phyloP scores from a whole-genome alignment of 2,329 filamentous ascomycete species.

The Neonectria coccinea region DNA sequence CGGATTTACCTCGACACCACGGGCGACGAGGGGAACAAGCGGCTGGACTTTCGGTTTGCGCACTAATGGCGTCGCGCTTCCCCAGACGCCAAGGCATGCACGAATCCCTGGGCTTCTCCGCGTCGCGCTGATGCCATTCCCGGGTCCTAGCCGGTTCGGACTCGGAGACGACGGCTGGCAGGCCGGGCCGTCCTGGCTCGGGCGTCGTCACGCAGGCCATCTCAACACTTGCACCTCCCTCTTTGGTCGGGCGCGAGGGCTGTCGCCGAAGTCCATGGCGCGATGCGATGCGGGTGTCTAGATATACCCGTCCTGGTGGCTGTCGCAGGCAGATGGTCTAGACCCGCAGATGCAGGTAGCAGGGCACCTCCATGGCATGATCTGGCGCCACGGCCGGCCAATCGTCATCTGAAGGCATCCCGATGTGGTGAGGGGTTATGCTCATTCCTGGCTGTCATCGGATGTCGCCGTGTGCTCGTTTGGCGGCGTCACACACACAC shows the following conservation, averaged over 20 bases:
- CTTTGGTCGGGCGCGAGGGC: slow-evolving; percentile 11
- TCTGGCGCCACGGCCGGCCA: slow-evolving; percentile 35
- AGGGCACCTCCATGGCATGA: slow-evolving; percentile 37
- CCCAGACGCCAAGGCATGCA: slow-evolving; percentile 20
- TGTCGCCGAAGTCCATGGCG: slow-evolving; percentile 22
- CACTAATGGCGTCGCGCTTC: slow-evolving; percentile 16
- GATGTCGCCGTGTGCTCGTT: slow-evolving; percentile 29
- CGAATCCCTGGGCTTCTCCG: slow-evolving; percentile 1
- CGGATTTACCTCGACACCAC: slow-evolving; percentile 26
- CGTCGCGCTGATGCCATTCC: slow-evolving; percentile 4
- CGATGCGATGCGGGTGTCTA: slow-evolving; percentile 19
- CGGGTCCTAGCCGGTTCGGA: slow-evolving; percentile 23
- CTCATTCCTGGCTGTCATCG: slow-evolving; percentile 22
- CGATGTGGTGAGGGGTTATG: slow-evolving; percentile 33
- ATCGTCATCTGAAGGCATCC: slow-evolving; percentile 14
- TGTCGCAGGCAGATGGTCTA: slow-evolving; percentile 27
- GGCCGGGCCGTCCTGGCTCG: slow-evolving; percentile 14
- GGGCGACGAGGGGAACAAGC: slow-evolving; percentile 27
- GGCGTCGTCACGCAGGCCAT: too few species aligned
- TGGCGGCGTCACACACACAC: slow-evolving; percentile 14
- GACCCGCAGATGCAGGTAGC: slow-evolving; percentile 30
- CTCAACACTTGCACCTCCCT: slow-evolving; percentile 25
- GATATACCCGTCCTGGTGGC: slow-evolving; percentile 24
- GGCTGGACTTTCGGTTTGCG: slow-evolving; percentile 31
- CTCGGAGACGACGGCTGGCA: slow-evolving; percentile 9